Evolutionary conservation across 495 filamentous ascomycete genomes (phyloP), one percentile per base, ranked within the genome.

Genomic region (Daldinia grandis): DNA sequence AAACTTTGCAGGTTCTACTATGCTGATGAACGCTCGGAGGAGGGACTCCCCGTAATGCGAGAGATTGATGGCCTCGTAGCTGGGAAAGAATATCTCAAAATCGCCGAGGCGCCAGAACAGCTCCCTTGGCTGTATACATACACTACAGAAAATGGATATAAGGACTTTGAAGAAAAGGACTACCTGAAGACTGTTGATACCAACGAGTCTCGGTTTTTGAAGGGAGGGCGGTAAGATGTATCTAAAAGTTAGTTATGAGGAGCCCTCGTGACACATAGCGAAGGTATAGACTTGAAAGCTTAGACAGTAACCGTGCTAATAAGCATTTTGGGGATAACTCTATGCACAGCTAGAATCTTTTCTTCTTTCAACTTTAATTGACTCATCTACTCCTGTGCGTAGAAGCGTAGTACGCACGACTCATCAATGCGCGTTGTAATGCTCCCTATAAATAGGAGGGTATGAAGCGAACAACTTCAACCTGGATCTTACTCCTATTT

Each of bases 91-190:
- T 64, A 64, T 15, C 50, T 64, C 24, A 56, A 64, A 50, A 64
- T 64, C 12, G 35, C 61, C 4, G 61, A 64, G 27, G 50, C 61
- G 25, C 35, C 61, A 19, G 50, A 64, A n/a, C 60, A 63, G 14
- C 61, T 64, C 10, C 49, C 61, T 6, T 64, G 61, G 61, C 17
- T 64, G n/a, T 64, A 64, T 30, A 64, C 61, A 10, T 64, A 64
- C 27, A 64, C 61, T 1, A 64, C 42, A 25, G 61, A 56, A 3
- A 55, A 24, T 44, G 27, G 61, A 4, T 64, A 64, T 37, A 64
- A 64, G 61, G 61, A 64, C 21, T 64, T 64, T 33, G 61, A 50
- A 1, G 61, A 64, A 27, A 64, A 56, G 15, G 61, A 56, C 25
- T 64, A 64, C 21, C 37, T 64, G 10, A 64, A 64, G 25, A 64